Evolutionary conservation across 2,329 filamentous ascomycete species (phyloP).

Genomic region (Clonostachys solani): DNA sequence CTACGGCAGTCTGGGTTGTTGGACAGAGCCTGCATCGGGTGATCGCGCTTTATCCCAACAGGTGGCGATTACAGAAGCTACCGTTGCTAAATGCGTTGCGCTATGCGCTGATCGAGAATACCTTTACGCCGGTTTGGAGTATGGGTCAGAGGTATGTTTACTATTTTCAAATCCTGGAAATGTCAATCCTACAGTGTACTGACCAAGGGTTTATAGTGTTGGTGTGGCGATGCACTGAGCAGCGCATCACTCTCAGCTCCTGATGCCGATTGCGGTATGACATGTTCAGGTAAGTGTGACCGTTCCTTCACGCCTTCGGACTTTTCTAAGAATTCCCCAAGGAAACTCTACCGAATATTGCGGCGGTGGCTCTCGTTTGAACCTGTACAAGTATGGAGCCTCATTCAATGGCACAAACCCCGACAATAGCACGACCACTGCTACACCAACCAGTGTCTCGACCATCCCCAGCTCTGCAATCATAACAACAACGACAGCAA

Average conservation of each 20-base stretch:
- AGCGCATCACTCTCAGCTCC: conserved; percentile 19
- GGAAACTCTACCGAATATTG: conserved; percentile 28
- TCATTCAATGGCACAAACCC: neutral
- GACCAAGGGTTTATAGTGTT: conserved; percentile 16
- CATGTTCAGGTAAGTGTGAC: conserved; percentile 19
- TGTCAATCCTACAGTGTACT: neutral
- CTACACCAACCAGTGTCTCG: neutral
- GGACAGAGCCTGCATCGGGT: conserved; percentile 23
- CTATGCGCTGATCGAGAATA: conserved; percentile 21
- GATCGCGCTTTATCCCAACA: conserved; percentile 22
- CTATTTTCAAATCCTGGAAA: neutral
- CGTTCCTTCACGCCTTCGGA: neutral
- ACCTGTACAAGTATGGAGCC: conserved; percentile 21
- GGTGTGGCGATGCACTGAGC: conserved; percentile 23
- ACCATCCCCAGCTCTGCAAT: neutral
- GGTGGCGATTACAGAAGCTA: conserved; percentile 13
- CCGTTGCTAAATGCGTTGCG: conserved; percentile 23
- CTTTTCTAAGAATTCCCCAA: conserved; percentile 3
- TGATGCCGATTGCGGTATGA: conserved; percentile 23
- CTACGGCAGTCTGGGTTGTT: conserved; percentile 30
- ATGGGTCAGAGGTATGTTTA: conserved; percentile 27
- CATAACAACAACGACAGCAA: conserved; percentile 6
- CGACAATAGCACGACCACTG: neutral
- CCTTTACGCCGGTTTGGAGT: conserved; percentile 27
- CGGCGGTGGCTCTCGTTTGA: conserved; percentile 25